Base-by-base conservation (phyloP, 371 early-diverging fungal genomes). In the Sporodiniella umbellata region DNA sequence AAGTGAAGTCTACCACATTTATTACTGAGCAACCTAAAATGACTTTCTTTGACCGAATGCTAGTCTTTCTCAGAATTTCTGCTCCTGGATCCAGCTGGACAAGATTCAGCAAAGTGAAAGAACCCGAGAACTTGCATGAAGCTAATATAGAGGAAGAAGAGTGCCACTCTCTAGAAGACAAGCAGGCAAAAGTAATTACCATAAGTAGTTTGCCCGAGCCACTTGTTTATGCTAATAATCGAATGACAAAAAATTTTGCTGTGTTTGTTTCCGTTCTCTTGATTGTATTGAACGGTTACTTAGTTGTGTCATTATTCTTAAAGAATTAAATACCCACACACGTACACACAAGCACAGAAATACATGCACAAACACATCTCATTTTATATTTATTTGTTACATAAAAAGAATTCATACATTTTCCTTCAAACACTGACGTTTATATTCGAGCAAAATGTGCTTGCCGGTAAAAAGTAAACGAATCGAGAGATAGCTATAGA, bases 221-320 rank as follows among this genome's bases (percentile, higher is more conserved):
- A 14, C 43, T 75, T 21, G 31, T 45, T 14, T 75, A 66, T 40
- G 40, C 45, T 7, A 75, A 75, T 52, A 50, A 64, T 2, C 50
- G 54, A 7, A 49, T 73, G 24, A 66, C 60, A 44, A 74, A 61
- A 6, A 60, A 80, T 17, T 43, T 75, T 18, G 73, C 87, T 19
- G 22, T 50, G 3, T 14, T 75, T 12, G 72, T 81, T 19, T 65
- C 80, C 24, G 2, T 72, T 19, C 22, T 86, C 33, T 63, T 87
- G 19, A 60, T 85, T 15, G 68, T 77, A 1, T 62, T 87, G 7
- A 85, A 87, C 51, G 62, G 76, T 50, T 81, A 80, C 39, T 55
- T 87, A 8, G 68, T 85, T 33, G 55, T 80, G 24, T 49, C 66
- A 17, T 52, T 64, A 40, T 64, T 64, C 39, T 21, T 40, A 8